These are phyloP conservation scores for Coniosporium tulheliwenetii DNA, from an alignment of 2,329 filamentous ascomycete genomes.

Conservation along the genomic window DNA sequence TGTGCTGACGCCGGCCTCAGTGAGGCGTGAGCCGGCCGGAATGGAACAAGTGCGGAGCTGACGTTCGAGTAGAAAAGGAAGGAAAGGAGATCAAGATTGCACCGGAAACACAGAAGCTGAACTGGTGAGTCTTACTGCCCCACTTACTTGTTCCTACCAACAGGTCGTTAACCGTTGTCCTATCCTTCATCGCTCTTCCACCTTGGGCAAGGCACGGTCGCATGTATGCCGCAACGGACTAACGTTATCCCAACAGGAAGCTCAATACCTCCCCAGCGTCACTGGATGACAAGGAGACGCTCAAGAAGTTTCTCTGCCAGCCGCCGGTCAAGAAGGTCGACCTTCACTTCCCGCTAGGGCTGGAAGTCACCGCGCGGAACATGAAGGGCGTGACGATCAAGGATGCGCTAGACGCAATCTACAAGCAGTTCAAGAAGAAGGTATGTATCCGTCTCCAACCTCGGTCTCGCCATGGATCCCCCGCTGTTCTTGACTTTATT, in stretches of 20 bases:
- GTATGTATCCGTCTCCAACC: slow-evolving; percentile 33
- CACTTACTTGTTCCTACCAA: background rate
- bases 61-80: slow-evolving; percentile 47
- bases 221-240: background rate
- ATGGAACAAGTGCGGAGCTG: slow-evolving; percentile 9
- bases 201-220: background rate
- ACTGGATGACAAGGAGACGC: slow-evolving; percentile 68
- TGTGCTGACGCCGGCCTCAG: too few species aligned
- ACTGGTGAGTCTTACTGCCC: slow-evolving; percentile 51
- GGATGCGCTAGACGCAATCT: slow-evolving; percentile 85
- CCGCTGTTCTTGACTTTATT: slow-evolving; percentile 3
- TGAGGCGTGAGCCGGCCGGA: too few species aligned
- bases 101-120: slow-evolving; percentile 71
- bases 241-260: slow-evolving; percentile 47
- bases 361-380: slow-evolving; percentile 80
- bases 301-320: slow-evolving; percentile 65
- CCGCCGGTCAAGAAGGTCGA: slow-evolving; percentile 91
- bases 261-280: slow-evolving; percentile 71
- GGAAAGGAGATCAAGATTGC: slow-evolving; percentile 58
- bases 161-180: background rate
- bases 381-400: slow-evolving; percentile 93
- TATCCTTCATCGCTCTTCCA: background rate
- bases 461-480: slow-evolving; percentile 1
- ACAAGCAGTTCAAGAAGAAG: slow-evolving; percentile 96
- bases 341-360: slow-evolving; percentile 75